These are phyloP conservation scores for Ophiostoma piceae DNA, from an alignment of 2,329 filamentous ascomycete species.

Conservation along the genomic window DNA sequence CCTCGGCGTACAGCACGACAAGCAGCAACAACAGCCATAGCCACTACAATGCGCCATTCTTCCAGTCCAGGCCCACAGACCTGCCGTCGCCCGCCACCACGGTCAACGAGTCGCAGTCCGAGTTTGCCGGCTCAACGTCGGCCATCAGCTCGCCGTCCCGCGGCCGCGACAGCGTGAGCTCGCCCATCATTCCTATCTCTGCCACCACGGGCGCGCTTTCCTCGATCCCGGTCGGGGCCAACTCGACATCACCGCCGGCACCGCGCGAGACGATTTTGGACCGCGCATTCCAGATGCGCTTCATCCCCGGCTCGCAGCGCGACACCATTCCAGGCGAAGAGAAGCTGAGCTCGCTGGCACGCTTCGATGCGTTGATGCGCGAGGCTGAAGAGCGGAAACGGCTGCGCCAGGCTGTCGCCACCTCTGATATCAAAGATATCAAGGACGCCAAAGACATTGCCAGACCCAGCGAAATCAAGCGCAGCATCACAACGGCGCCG, in stretches of 20 bases:
- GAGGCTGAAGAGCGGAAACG: constrained; percentile 48
- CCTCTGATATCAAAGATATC: constrained; percentile 19
- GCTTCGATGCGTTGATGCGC: constrained; percentile 62
- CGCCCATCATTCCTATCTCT: constrained; percentile 37
- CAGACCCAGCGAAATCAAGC: constrained; percentile 22
- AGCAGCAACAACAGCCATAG: constrained; percentile 15
- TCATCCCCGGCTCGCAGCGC: constrained; percentile 55
- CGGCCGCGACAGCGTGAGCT: constrained; percentile 51
- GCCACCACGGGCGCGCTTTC: constrained; percentile 34
- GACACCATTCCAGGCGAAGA: constrained; percentile 51
- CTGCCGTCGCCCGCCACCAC: constrained; percentile 53
- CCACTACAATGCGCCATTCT: constrained; percentile 23
- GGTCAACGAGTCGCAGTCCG: constrained; percentile 48
- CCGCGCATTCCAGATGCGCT: constrained; percentile 58
- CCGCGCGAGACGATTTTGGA: constrained; percentile 63
- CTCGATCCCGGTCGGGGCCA: constrained; percentile 20
- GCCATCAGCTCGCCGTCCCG: constrained; percentile 53
- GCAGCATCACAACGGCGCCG: constrained; percentile 26
- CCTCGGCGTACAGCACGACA: constrained; percentile 15
- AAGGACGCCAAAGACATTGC: not conserved
- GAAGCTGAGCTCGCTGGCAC: constrained; percentile 58
- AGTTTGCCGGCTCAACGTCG: constrained; percentile 56
- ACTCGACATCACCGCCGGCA: constrained; percentile 47
- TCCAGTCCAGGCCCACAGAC: constrained; percentile 43
- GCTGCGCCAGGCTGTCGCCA: constrained; percentile 39